A percentile compares a stretch with the other conserved stretches of the same genome.
Conservation (phyloP, 768 basidiomycete genomes). For the Hemileccinum impolitum region DNA sequence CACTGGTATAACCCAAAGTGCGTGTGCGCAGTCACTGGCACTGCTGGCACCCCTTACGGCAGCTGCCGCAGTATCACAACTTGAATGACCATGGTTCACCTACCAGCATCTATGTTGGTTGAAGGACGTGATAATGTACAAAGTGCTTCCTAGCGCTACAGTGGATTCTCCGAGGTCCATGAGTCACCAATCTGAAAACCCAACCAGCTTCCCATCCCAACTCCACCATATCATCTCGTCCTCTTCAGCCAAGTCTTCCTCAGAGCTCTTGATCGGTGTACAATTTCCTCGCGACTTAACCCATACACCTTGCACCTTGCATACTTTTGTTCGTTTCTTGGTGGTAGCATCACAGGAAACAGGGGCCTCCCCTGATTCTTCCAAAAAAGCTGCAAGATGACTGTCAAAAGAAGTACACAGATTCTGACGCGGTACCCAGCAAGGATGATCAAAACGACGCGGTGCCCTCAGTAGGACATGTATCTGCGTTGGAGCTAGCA, state of each 20-base stretch:
- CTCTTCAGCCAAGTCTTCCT: constrained; percentile 31
- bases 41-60: too few relatives aligned
- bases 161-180: too few relatives aligned
- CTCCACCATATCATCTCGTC: constrained; percentile 53
- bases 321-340: constrained; percentile 27
- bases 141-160: too few relatives aligned
- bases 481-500: constrained; percentile 43
- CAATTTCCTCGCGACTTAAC: constrained; percentile 26
- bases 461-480: constrained; percentile 48
- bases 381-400: constrained; percentile 34
- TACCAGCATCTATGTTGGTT: too few relatives aligned
- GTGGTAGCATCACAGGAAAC: constrained; percentile 15
- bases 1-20: too few relatives aligned
- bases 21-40: too few relatives aligned
- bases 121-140: too few relatives aligned
- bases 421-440: constrained; percentile 47
- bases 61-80: too few relatives aligned
- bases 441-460: constrained; percentile 43
- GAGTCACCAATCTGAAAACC: constrained; percentile 45
- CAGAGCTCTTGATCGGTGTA: not conserved
- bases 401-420: constrained; percentile 36
- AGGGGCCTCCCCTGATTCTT: constrained; percentile 15
- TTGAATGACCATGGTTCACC: too few relatives aligned
- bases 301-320: constrained; percentile 40
- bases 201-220: constrained; percentile 47